Evolutionary conservation across 139 green algal species (phyloP), one percentile per base, ranked within the genome.

Genomic region (Mychonastes homosphaera): DNA sequence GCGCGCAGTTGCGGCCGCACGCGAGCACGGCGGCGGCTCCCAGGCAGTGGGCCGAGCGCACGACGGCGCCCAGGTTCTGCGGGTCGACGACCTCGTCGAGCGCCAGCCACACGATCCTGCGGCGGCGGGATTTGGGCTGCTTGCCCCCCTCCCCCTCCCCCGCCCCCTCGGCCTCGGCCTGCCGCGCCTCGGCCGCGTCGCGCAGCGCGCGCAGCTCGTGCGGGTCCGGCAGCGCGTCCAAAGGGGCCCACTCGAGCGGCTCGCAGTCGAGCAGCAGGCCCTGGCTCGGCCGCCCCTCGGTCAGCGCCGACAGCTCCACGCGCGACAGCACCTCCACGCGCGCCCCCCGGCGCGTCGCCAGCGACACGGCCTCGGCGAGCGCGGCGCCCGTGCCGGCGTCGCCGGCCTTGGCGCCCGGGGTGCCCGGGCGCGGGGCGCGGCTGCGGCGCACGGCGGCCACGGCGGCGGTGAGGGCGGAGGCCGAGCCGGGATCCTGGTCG

Each of bases 61-160:
- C 59, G 39, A 89, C 75, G 27, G 89, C 89, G 21, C 88, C 87
- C 55, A 96, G 77, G 78, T 96, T 96, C 84, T 94, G 85, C 71
- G 85, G 85, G 56, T 94, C 85, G 32, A 67, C 64, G 6, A 95
- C 82, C 66, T 96, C 86, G 51, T 96, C 88, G 46, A 96, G 74
- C 21, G 79, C 85, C 44, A 96, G 50, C 88, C 88, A 96, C 26
- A 91, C 67, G 29, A 62, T 56, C 7, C 19, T 50, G 7, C 30
- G 29, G 36, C 1, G 50, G 30, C 29, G 56, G 6, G 30, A 15
- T 19, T 32, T 29, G 50, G 30, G 21, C 40, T 29, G 54, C 55
- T 28, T 32, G 27, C 24, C 9, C 12, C 9, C 19, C 8, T 30
- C 19, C 45, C 19, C 15, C 19, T 24, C 15, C 45, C 12, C 24